These are phyloP conservation scores for Penicillium alfredii DNA, from an alignment of 495 filamentous ascomycete species.

Conservation along the genomic window DNA sequence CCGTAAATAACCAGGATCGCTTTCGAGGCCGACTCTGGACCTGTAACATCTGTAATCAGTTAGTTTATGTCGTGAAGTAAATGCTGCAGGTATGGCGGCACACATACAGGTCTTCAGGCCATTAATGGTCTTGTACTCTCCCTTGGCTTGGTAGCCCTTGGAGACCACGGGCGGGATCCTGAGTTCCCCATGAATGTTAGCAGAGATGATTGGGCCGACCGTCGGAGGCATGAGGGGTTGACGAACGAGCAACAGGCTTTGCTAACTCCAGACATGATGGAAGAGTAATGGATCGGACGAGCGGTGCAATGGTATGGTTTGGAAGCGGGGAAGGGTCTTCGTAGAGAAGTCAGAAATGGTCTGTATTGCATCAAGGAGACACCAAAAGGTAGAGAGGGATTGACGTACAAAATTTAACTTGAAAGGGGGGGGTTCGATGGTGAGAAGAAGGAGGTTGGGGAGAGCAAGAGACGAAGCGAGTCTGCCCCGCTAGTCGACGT, in stretches of 20 bases:
- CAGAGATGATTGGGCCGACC: neutral
- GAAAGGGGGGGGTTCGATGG: neutral
- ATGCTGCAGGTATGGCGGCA: too few species aligned
- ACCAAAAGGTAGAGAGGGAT: neutral
- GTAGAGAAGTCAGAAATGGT: slow-evolving; percentile 19
- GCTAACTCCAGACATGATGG: slow-evolving; percentile 42
- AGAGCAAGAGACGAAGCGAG: neutral
- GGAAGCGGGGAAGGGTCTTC: slow-evolving; percentile 14
- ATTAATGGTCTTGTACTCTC: slow-evolving; percentile 54
- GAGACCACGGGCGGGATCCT: slow-evolving; percentile 50
- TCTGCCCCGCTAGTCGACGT: slow-evolving; percentile 18
- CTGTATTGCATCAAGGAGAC: slow-evolving; percentile 6
- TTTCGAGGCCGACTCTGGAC: slow-evolving; percentile 44
- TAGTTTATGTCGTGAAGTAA: slow-evolving; percentile 5
- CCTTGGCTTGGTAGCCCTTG: slow-evolving; percentile 55
- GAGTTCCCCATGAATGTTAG: slow-evolving; percentile 1
- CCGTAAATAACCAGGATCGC: slow-evolving; percentile 51
- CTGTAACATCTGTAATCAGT: slow-evolving; percentile 42
- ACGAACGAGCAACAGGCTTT: slow-evolving; percentile 46
- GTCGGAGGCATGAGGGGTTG: neutral
- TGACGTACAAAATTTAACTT: neutral
- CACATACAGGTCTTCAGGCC: slow-evolving; percentile 55
- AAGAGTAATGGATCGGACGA: slow-evolving; percentile 19
- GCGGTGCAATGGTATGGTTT: slow-evolving; percentile 6
- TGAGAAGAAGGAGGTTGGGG: neutral